These are phyloP conservation scores for Dalechampia spathulata DNA, from an alignment of 441 rosid genomes.

Conservation along the genomic window DNA sequence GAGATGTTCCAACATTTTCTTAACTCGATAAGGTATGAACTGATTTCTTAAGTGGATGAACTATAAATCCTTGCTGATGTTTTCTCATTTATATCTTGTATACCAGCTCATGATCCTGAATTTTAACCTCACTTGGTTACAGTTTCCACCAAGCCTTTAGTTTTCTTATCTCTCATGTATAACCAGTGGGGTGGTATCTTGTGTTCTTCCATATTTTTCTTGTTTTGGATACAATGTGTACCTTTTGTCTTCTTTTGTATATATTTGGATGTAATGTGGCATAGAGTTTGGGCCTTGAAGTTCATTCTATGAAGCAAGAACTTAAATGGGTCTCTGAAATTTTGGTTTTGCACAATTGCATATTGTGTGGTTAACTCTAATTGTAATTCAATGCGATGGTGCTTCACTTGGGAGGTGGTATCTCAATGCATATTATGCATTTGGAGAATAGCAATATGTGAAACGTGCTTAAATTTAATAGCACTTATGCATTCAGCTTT, in stretches of 20 bases:
- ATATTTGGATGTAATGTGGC: background rate
- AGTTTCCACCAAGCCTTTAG: background rate
- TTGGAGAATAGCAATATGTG: too few species aligned
- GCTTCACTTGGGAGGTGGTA: background rate
- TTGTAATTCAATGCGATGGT: background rate
- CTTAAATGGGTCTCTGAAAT: background rate
- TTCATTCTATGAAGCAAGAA: background rate
- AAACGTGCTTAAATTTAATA: too few species aligned
- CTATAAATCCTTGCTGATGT: background rate
- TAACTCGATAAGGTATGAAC: slow-evolving; percentile 67
- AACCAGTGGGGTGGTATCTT: too few species aligned
- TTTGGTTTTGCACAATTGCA: background rate
- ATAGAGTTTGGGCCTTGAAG: background rate
- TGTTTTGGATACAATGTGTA: background rate
- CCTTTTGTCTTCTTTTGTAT: background rate
- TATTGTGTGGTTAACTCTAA: background rate
- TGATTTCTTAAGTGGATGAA: slow-evolving; percentile 1
- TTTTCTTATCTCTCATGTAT: background rate
- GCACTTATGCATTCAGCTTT: too few species aligned
- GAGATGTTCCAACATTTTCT: slow-evolving; percentile 95
- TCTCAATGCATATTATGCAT: background rate
- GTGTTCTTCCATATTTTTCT: too few species aligned
- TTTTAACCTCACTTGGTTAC: background rate
- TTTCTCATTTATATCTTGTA: background rate
- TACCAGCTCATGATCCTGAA: background rate